Evolutionary conservation across 345 rosid genomes (phyloP), one percentile per base, ranked within the genome.

Genomic region (Eucalyptus lansdowneana): DNA sequence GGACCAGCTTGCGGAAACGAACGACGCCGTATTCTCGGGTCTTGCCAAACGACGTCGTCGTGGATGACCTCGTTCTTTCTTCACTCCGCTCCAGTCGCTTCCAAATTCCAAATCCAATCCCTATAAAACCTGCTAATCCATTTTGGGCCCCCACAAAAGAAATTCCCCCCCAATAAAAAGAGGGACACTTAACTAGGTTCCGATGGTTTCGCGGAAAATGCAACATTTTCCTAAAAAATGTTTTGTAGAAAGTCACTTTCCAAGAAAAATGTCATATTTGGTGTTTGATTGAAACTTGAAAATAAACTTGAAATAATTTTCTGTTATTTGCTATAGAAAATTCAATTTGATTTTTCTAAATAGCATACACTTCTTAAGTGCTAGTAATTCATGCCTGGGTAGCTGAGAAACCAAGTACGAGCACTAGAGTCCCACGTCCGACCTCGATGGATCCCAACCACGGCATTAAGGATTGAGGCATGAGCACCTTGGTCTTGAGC

Each of bases 371-470:
- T 53, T 53, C 25, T 53, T 53, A 24, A 24, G 62, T 56, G 62
- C 62, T 56, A 9, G 6, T 56, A 56, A 56, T 11, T 24, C 13
- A 11, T 22, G 29, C 29, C 3, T 56, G 0, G 6, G 62, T 9
- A 24, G 12, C 2, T 1, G 0, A 56, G 29, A 56, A 56, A 56
- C 1, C 12, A 2, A 0, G 62, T 56, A 22, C 1, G 3, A 12
- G 60, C 60, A 56, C 27, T 4, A 56, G 6, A 56, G 27, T 56
- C 60, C 60, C 60, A 56, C 1, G 3, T 56, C 3, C 12, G 6
- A 5, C 27, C 12, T 22, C 5, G 3, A 0, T 56, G 29, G 29
- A 56, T 22, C 62, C 62, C 62, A 56, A 56, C 62, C 27, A 56
- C 0, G 1, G 6, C 27, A 56, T 56, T 56, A 24, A 22, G 29